phyloP scores from a whole-genome alignment of 768 basidiomycete species.

The Russula brevipes region DNA sequence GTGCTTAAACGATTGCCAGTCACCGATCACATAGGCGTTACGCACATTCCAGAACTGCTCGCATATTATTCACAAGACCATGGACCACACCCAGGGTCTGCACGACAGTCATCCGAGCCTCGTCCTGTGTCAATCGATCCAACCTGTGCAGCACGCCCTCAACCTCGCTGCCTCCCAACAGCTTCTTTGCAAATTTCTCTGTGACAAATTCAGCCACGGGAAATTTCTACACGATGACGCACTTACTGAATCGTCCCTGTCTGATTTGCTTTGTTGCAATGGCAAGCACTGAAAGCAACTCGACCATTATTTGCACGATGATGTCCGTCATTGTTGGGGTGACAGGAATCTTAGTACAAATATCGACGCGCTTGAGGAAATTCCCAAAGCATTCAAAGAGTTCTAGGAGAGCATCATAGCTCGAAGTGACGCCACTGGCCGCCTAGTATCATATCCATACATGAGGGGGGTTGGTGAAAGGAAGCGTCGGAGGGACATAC shows the following conservation, averaged over 20 bases:
- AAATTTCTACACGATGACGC: not conserved
- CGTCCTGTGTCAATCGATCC: not conserved
- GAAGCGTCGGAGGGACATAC: not conserved
- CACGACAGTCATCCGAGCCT: not conserved
- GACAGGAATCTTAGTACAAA: not conserved
- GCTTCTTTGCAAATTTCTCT: not conserved
- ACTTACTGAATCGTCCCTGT: not conserved
- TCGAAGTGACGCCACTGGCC: not conserved
- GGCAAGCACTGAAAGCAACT: not conserved
- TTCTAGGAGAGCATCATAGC: not conserved
- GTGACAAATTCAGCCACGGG: not conserved
- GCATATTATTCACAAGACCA: not conserved
- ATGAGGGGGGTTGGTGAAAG: not conserved
- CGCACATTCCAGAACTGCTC: not conserved
- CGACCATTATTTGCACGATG: not conserved
- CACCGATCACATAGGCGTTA: not conserved
- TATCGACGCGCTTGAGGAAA: not conserved
- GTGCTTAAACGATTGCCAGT: not conserved
- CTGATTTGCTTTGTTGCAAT: not conserved
- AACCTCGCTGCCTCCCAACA: not conserved
- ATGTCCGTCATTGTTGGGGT: not conserved
- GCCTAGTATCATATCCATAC: not conserved
- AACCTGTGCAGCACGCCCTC: not conserved
- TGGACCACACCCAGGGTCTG: not conserved
- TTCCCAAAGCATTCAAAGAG: not conserved